Evolutionary conservation across 2,329 filamentous ascomycete species (phyloP), one percentile per base, ranked within the genome.

Genomic region (Endocalyx cinctus): DNA sequence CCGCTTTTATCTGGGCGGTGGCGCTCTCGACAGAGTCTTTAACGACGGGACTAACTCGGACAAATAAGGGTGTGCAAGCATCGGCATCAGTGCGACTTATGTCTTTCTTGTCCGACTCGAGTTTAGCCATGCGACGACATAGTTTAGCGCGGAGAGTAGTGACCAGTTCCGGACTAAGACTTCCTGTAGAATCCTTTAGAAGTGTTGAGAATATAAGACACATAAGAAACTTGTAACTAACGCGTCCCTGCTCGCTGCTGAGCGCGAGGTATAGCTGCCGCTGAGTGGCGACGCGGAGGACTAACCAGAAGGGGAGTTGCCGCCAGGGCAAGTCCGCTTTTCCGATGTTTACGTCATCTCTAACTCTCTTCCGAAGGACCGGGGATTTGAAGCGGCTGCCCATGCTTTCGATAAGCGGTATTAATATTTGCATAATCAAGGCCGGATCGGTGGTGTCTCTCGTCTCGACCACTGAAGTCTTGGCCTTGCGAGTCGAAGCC

Each of bases 341-440:
- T 1, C 58, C 52, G 57, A 73, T 72, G n/a, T 61, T 64, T 0
- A 82, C 69, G 15, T 82, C 77, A 33, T 84, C 81, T 0, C 73
- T 66, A 1, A 82, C 67, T 4, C 70, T 64, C 47, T 85, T 85
- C 0, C 57, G 58, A 2, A 82, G 48, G 0, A 60, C 19, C 0
- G 52, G 41, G 0, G 67, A 58, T 1, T 50, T 38, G 0, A 60
- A 34, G 0, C 58, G 45, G 0, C 48, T 35, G 0, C 79, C 79
- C n/a, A 71, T 63, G 2, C 63, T 69, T 45, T 76, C 69, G 0
- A 85, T 51, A 0, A 83, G 49, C 0, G 74, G 67, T 52, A 81
- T 71, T 5, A 84, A 59, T 27, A 81, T 58, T 5, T 74, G 65
- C 0, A 66, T 72, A 4, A 86, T 67, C 2, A 83, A 53, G 0